phyloP scores from a whole-genome alignment of 2,329 filamentous ascomycete genomes.

The Chalara sp. region DNA sequence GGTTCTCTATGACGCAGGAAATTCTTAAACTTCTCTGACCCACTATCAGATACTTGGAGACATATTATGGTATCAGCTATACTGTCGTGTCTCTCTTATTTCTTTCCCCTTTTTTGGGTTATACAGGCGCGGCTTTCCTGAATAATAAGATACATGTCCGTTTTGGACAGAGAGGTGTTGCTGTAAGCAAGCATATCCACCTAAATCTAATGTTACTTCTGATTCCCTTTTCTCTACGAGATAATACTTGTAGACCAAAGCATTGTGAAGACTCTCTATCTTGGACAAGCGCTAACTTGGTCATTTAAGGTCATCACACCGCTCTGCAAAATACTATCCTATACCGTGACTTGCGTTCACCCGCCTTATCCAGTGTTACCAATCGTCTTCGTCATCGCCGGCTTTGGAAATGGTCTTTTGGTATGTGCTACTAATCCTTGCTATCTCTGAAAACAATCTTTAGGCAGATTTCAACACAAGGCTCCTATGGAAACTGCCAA shows the following conservation, averaged over 20 bases:
- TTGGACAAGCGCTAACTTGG: too few relatives aligned
- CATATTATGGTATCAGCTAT: slow-evolving; percentile 55
- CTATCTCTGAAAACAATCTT: slow-evolving; percentile 62
- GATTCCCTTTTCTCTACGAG: too few relatives aligned
- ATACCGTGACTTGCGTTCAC: slow-evolving; percentile 47
- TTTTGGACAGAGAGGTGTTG: slow-evolving; percentile 54
- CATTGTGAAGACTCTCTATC: too few relatives aligned
- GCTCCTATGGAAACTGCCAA: neutral
- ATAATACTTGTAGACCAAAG: too few relatives aligned
- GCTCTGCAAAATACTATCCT: slow-evolving; percentile 12
- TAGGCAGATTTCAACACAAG: neutral
- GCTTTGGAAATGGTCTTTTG: slow-evolving; percentile 62
- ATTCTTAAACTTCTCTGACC: neutral
- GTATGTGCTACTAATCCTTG: slow-evolving; percentile 35
- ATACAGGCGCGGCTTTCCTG: slow-evolving; percentile 53
- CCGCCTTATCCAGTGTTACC: slow-evolving; percentile 64
- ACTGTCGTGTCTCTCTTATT: slow-evolving; percentile 61
- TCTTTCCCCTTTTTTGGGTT: slow-evolving; percentile 59
- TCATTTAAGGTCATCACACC: slow-evolving; percentile 20
- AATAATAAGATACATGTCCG: slow-evolving; percentile 55
- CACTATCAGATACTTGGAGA: slow-evolving; percentile 8
- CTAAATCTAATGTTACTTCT: too few relatives aligned
- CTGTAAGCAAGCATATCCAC: neutral
- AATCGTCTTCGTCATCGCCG: slow-evolving; percentile 56
- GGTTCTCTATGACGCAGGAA: slow-evolving; percentile 4